These are phyloP conservation scores for Trapa incisa DNA, from an alignment of 345 rosid genomes.

Conservation along the genomic window DNA sequence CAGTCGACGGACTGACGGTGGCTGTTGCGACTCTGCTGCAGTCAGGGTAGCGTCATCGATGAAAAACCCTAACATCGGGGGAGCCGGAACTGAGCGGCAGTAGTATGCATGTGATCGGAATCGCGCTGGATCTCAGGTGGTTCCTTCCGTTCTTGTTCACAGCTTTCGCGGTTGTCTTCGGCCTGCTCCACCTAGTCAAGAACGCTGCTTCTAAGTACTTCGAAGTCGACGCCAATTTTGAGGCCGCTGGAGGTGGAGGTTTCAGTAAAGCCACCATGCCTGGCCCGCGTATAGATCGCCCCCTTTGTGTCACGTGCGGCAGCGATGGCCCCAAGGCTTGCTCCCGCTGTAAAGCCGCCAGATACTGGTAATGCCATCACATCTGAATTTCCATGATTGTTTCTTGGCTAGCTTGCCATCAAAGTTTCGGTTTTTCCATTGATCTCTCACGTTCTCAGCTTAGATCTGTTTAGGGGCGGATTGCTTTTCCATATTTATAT, in stretches of 20 bases:
- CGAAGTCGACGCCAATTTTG: constrained; percentile 76
- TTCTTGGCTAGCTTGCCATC: no score
- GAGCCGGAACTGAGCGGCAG: constrained; percentile 6
- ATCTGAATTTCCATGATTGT: neutral
- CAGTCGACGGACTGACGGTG: neutral
- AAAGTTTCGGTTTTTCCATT: no score
- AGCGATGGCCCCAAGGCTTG: constrained; percentile 22
- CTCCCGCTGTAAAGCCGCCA: constrained; percentile 47
- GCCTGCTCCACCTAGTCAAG: constrained; percentile 45
- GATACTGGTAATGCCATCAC: constrained; percentile 30
- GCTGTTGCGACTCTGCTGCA: neutral
- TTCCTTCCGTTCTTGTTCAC: constrained; percentile 53
- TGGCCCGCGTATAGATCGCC: constrained; percentile 6
- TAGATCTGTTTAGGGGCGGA: no score
- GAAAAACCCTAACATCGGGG: constrained; percentile 8
- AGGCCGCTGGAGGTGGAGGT: constrained; percentile 10
- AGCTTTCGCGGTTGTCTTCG: constrained; percentile 36
- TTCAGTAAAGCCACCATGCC: constrained; percentile 6
- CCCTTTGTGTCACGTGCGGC: constrained; percentile 29
- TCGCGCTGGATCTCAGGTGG: constrained; percentile 66
- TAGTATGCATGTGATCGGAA: constrained; percentile 18
- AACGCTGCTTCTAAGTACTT: constrained; percentile 79
- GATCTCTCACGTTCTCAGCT: no score
- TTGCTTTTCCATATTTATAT: no score
- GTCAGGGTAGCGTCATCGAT: neutral